phyloP scores from a whole-genome alignment of 495 filamentous ascomycete species.

The Alectoria sarmentosa region DNA sequence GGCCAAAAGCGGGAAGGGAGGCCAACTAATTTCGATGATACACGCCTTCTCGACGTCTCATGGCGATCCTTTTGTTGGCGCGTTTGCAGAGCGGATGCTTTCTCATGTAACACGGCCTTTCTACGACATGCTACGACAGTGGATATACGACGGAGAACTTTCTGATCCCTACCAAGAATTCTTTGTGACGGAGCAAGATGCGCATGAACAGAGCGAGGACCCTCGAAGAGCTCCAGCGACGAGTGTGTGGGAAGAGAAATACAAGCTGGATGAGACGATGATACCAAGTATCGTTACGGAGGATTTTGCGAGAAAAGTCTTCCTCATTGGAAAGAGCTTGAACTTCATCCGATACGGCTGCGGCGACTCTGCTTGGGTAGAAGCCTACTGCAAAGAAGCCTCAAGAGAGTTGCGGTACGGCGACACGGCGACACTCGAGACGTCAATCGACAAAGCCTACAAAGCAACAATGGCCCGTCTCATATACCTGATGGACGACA shows the following conservation, averaged over 20 bases:
- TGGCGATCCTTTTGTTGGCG: constrained; percentile 88
- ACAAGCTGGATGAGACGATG: constrained; percentile 76
- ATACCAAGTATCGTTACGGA: constrained; percentile 86
- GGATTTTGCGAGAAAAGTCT: constrained; percentile 91
- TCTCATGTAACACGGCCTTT: constrained; percentile 91
- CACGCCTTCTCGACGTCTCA: constrained; percentile 90
- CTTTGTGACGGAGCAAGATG: constrained; percentile 75
- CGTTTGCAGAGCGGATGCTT: constrained; percentile 89
- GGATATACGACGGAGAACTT: constrained; percentile 98
- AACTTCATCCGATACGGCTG: constrained; percentile 98
- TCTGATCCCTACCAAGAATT: constrained; percentile 95
- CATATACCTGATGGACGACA: constrained; percentile 87
- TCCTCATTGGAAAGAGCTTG: constrained; percentile 92
- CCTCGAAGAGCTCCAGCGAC: constrained; percentile 63
- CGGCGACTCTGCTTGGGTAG: constrained; percentile 90
- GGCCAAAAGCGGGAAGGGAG: constrained; percentile 78
- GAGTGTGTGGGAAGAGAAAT: constrained; percentile 98
- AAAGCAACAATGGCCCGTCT: constrained; percentile 94
- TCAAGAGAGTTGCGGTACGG: constrained; percentile 92
- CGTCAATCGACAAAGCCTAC: constrained; percentile 94
- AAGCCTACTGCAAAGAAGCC: constrained; percentile 87
- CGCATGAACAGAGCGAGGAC: constrained; percentile 35
- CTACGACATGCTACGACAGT: constrained; percentile 90
- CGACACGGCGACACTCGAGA: constrained; percentile 83
- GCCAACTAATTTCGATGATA: constrained; percentile 88